Evolutionary conservation across 2,329 filamentous ascomycete genomes (phyloP).

Genomic region (Delphinella strobiligena): DNA sequence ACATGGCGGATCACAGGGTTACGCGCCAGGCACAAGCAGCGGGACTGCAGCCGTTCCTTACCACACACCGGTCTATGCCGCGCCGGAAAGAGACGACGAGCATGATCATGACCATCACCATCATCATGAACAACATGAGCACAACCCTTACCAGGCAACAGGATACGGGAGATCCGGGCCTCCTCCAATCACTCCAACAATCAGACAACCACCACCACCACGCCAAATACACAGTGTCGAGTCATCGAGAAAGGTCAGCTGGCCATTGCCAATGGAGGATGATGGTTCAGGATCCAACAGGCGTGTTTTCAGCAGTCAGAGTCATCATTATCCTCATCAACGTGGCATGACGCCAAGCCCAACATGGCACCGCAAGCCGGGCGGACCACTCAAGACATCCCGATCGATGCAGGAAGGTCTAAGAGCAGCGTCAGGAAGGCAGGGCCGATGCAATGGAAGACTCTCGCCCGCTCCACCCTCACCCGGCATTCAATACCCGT

Average conservation of each 20-base stretch:
- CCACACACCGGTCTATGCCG: conserved; percentile 1
- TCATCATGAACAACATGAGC: too few species aligned
- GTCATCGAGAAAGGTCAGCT: background rate
- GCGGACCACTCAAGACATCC: conserved; percentile 11
- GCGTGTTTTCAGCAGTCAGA: background rate
- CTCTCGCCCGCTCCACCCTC: conserved; percentile 47
- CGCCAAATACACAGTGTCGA: background rate
- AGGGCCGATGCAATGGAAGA: conserved; percentile 20
- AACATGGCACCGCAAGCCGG: too few species aligned
- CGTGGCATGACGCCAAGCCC: too few species aligned
- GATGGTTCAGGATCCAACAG: conserved; percentile 1
- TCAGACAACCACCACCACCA: conserved; percentile 1
- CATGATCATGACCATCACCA: conserved; percentile 1
- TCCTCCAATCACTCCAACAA: too few species aligned
- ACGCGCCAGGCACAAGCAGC: conserved; percentile 1
- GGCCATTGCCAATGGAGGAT: background rate
- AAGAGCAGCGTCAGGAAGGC: conserved; percentile 22
- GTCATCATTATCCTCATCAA: background rate
- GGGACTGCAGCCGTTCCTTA: conserved; percentile 1
- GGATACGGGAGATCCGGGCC: too few species aligned
- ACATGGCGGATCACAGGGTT: conserved; percentile 6
- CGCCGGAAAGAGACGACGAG: background rate
- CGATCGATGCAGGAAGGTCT: conserved; percentile 25
- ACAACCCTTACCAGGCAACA: too few species aligned
- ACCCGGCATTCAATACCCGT: conserved; percentile 47